Base-by-base conservation (phyloP, 805 yeast genomes). In the Starmerella etchellsii region DNA sequence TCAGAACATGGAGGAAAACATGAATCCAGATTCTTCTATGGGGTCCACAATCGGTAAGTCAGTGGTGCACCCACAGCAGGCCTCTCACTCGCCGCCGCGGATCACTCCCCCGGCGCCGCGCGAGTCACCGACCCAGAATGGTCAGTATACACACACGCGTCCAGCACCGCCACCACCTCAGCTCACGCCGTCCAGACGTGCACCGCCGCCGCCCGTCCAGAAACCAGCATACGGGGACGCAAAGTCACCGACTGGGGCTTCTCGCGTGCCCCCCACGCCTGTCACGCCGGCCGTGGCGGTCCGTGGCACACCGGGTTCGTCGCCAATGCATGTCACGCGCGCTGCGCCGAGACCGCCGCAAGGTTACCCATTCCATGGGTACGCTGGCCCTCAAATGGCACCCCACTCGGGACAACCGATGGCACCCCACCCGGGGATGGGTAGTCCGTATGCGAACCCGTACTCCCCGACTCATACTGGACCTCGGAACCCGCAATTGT, bases 1-100 rank as follows among this genome's bases (percentile, higher is more conserved):
- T 59, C 59, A 42, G 41, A 58, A 44, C 43, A 54, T 52, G 25
- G 59, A 49, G 36, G 51, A 43, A 18, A 34, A 40, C 28, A 28
- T 46, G 8, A n/a, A 7, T 16, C 22, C 33, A 30, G 33, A 9
- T 6, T 9, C 33, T 16, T 15, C 22, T 5, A 22, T 9, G 22
- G 9, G 22, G 22, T 9, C 22, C 9, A 19, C 33, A 15, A 10
- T 8, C 9, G 22, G 7, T 7, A 24, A 11, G 21, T 14, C 33
- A 9, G 21, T 8, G 33, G 11, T 9, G 21, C 18, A 18, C 11
- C 33, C 8, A 30, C 10, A 14, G 11, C 33, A 30, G 8, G 18
- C 10, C 11, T 16, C 10, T n/a, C 33, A 27, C n/a, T n/a, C n/a
- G n/a, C 39, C 46, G 27, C 43, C 40, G 21, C 39, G 24, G 8